Base-by-base conservation (phyloP, 1,139 yeast genomes). In the Pichiaceae sp. region DNA sequence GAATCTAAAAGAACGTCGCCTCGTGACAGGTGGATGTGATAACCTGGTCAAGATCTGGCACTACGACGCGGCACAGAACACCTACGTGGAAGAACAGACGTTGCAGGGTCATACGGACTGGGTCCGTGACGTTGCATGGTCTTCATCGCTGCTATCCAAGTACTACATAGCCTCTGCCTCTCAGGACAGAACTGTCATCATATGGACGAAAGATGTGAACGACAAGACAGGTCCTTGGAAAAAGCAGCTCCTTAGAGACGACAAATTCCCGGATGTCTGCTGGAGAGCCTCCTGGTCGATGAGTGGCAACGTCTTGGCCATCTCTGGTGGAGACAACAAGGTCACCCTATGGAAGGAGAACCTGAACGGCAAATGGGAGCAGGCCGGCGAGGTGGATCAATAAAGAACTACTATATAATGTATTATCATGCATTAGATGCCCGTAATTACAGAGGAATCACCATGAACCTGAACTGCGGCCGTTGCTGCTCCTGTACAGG, bases 261-360 rank as follows among this genome's bases (percentile, higher is more conserved):
- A 85, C 36, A 81, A 78, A 56, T 91, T 91, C 70, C 93, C 96
- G 15, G 98, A 91, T 56, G 96, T 89, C 26, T 86, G 94, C 50
- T 93, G 98, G 98, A 80, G 97, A 60, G 95, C 95, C 40, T 82
- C 95, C 48, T 91, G 98, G 98, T 86, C 96, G 17, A 72, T 87
- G 50, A 80, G 95, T 32, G 99, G 99, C 38, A 91, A 91, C 58
- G 81, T 93, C 32, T 73, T 91, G 53, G 99, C 99, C 4, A 86
- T 91, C 32, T 78, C 93, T 38, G 96, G 97, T 29, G 97, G 97
- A 38, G 97, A 91, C 59, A 89, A 89, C 62, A 86, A 84, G 63
- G 91, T 91, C 33, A 86, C 95, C 31, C 72, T 91, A 59, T 93
- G 97, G 97, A 89, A 87, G 65, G 98, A 93, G 64, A 85, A 82